A percentile compares a stretch with the other conserved stretches of the same genome.
Evolutionary conservation across 176 grass and related monocot genomes (phyloP).

Genomic region (Saccharum spontaneum): DNA sequence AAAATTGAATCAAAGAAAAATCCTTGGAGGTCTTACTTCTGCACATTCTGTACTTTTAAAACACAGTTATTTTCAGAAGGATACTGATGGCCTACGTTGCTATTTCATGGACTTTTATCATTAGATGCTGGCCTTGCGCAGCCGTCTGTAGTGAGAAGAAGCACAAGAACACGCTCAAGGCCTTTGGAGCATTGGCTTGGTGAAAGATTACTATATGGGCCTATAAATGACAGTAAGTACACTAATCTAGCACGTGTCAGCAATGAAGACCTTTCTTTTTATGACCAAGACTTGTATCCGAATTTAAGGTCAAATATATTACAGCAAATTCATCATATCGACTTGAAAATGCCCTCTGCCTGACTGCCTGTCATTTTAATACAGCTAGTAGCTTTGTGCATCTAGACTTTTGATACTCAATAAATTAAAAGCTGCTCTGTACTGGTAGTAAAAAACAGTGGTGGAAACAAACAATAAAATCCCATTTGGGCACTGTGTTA

Average conservation of each 20-base stretch:
- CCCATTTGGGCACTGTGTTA: neutral
- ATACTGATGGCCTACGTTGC: slow-evolving; percentile 27
- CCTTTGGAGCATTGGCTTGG: slow-evolving; percentile 79
- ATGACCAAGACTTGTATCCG: slow-evolving; percentile 3
- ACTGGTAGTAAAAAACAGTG: neutral
- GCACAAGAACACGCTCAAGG: slow-evolving; percentile 66
- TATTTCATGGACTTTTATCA: slow-evolving; percentile 29
- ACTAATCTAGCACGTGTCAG: slow-evolving; percentile 1
- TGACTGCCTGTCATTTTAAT: neutral
- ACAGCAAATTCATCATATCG: slow-evolving; percentile 1
- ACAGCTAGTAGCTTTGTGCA: slow-evolving; percentile 19
- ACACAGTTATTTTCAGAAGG: slow-evolving; percentile 4
- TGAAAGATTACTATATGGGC: slow-evolving; percentile 73
- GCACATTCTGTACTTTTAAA: neutral
- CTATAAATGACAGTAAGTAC: slow-evolving; percentile 75
- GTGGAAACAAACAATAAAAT: neutral
- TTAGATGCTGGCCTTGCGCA: slow-evolving; percentile 51
- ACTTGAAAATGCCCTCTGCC: slow-evolving; percentile 20
- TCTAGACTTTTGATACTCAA: neutral
- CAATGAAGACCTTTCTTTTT: neutral
- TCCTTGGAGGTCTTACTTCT: slow-evolving; percentile 60
- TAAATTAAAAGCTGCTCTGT: neutral
- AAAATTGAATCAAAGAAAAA: slow-evolving; percentile 49
- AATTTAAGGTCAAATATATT: slow-evolving; percentile 23
- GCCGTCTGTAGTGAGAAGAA: slow-evolving; percentile 58